A percentile compares a stretch with the other conserved stretches of the same genome.
phyloP scores from a whole-genome alignment of 1,139 yeast genomes.

The Arxiozyma heterogenica region DNA sequence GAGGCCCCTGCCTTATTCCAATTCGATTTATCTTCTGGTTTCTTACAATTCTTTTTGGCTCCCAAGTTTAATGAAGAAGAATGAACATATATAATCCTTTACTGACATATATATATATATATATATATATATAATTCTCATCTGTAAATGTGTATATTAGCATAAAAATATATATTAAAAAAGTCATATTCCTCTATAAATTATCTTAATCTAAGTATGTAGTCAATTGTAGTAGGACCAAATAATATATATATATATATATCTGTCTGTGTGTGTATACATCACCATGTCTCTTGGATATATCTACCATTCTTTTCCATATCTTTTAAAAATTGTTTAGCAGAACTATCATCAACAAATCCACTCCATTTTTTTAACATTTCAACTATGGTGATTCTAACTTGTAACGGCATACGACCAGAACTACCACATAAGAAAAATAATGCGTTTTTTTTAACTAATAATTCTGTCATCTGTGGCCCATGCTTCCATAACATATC shows the following conservation, averaged over 20 bases:
- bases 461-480: slow-evolving; percentile 40
- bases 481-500: slow-evolving; percentile 50
- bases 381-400: slow-evolving; percentile 63
- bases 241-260: background rate
- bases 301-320: slow-evolving; percentile 66
- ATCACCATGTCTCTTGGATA: slow-evolving; percentile 88
- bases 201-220: background rate
- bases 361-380: slow-evolving; percentile 41
- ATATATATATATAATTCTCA: background rate
- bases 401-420: slow-evolving; percentile 92
- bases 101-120: background rate
- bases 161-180: too few species aligned
- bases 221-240: background rate
- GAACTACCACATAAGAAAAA: slow-evolving; percentile 85
- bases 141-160: background rate
- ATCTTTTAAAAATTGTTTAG: slow-evolving; percentile 41
- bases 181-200: background rate
- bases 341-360: slow-evolving; percentile 36
- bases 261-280: background rate
- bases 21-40: slow-evolving; percentile 86
- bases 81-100: slow-evolving; percentile 30
- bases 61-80: slow-evolving; percentile 94
- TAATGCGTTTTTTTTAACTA: slow-evolving; percentile 47
- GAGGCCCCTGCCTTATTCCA: slow-evolving; percentile 93
- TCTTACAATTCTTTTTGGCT: slow-evolving; percentile 90